Conservation (phyloP, 2,329 filamentous ascomycete genomes). For the Cladobotryum mycophilum region DNA sequence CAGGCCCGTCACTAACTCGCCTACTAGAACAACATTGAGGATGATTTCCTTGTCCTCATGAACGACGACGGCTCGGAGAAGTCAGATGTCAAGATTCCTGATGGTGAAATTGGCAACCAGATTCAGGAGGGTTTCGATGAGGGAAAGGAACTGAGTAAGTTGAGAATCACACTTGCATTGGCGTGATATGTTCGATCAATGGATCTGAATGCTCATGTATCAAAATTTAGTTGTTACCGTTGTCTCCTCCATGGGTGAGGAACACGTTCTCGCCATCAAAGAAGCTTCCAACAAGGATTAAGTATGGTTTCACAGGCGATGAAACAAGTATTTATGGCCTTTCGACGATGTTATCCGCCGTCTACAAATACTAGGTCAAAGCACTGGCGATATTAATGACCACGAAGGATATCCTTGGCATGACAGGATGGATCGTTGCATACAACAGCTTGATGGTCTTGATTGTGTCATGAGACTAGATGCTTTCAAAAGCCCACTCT, state of each 20-base stretch:
- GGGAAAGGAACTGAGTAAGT: constrained; percentile 92
- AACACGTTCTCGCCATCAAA: constrained; percentile 88
- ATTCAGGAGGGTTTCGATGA: constrained; percentile 77
- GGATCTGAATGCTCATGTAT: constrained; percentile 15
- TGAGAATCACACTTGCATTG: not conserved
- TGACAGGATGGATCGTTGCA: constrained; percentile 36
- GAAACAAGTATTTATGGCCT: constrained; percentile 21
- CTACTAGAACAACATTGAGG: constrained; percentile 82
- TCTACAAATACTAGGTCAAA: constrained; percentile 1
- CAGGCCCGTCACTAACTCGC: constrained; percentile 13
- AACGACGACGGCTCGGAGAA: constrained; percentile 78
- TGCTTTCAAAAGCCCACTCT: constrained; percentile 19
- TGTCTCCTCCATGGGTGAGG: constrained; percentile 93
- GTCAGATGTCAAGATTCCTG: constrained; percentile 91
- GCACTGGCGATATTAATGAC: constrained; percentile 25
- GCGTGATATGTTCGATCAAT: too few relatives aligned
- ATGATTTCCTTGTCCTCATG: constrained; percentile 94
- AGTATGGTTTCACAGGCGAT: constrained; percentile 15
- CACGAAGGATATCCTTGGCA: constrained; percentile 29
- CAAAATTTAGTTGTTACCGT: constrained; percentile 73
- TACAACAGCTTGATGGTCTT: constrained; percentile 37
- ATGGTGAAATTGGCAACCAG: constrained; percentile 81
- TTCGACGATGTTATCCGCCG: constrained; percentile 17
- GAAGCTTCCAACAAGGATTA: constrained; percentile 57
- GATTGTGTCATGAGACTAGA: constrained; percentile 33